Conservation (phyloP, 495 filamentous ascomycete genomes). For the Immersiella caudata region DNA sequence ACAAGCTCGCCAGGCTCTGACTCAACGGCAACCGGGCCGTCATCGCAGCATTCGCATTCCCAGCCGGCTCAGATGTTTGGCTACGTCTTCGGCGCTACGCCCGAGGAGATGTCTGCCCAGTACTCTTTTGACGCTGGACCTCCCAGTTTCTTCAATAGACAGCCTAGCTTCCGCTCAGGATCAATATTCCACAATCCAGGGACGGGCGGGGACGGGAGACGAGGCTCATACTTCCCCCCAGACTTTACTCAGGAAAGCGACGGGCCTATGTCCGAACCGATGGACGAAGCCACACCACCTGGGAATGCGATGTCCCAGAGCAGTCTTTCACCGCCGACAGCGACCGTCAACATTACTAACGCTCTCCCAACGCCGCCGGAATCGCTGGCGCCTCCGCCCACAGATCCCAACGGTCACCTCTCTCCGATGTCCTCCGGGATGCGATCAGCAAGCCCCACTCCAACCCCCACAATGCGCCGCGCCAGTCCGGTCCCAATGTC, state of each 20-base stretch:
- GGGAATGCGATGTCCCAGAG: constrained; percentile 24
- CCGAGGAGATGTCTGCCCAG: constrained; percentile 41
- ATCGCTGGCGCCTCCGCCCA: constrained; percentile 29
- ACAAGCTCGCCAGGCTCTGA: constrained; percentile 49
- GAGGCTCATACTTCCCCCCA: constrained; percentile 59
- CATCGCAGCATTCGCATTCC: constrained; percentile 27
- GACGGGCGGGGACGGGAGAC: constrained; percentile 49
- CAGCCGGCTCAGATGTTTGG: constrained; percentile 36
- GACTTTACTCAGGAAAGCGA: constrained; percentile 44
- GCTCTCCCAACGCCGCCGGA: constrained; percentile 37
- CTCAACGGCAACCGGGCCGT: constrained; percentile 27
- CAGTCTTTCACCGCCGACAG: constrained; percentile 12
- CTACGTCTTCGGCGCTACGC: constrained; percentile 51
- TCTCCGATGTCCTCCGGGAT: constrained; percentile 23
- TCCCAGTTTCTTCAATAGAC: constrained; percentile 36
- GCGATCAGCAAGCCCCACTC: constrained; percentile 26
- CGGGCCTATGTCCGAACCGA: constrained; percentile 22
- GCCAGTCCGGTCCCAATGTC: constrained; percentile 22
- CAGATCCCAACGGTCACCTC: constrained; percentile 19
- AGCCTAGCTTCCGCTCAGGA: constrained; percentile 54
- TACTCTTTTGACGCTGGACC: constrained; percentile 37
- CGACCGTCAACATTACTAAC: neutral
- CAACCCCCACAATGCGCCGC: constrained; percentile 29
- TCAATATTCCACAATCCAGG: constrained; percentile 58
- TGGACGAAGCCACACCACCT: constrained; percentile 26